Conservation (phyloP, 2,329 filamentous ascomycete species). For the Aureobasidium sp. region DNA sequence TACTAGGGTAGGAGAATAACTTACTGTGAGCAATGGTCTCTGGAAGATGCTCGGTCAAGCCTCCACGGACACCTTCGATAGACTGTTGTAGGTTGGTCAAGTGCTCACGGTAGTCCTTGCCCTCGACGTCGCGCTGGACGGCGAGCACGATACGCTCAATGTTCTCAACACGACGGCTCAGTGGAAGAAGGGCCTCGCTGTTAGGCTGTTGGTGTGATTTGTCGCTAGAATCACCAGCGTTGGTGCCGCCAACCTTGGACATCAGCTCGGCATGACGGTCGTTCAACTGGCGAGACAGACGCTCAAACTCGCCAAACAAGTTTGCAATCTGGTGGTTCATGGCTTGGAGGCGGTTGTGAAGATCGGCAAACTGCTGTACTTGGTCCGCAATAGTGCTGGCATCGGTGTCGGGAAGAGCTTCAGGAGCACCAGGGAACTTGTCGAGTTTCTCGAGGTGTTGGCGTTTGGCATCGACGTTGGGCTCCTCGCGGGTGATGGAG, state of each 20-base stretch:
- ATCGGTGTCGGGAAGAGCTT: slow-evolving; percentile 28
- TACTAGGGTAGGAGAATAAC: slow-evolving; percentile 18
- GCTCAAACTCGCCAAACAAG: slow-evolving; percentile 50
- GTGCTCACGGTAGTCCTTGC: slow-evolving; percentile 48
- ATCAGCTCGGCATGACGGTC: slow-evolving; percentile 48
- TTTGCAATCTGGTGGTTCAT: slow-evolving; percentile 59
- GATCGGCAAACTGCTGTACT: slow-evolving; percentile 64
- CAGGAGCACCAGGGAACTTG: slow-evolving; percentile 35
- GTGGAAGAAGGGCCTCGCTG: slow-evolving; percentile 14
- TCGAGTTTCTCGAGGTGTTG: slow-evolving; percentile 20
- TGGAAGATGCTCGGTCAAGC: slow-evolving; percentile 43
- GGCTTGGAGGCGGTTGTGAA: slow-evolving; percentile 73
- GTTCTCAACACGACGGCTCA: slow-evolving; percentile 40
- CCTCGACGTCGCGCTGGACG: slow-evolving; percentile 46
- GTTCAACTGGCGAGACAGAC: slow-evolving; percentile 44
- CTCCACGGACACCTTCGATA: slow-evolving; percentile 45
- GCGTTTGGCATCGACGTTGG: slow-evolving; percentile 24
- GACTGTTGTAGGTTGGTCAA: slow-evolving; percentile 46
- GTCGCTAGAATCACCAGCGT: background rate
- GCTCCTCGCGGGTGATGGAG: slow-evolving; percentile 22
- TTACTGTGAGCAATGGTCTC: slow-evolving; percentile 41
- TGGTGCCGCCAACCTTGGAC: slow-evolving; percentile 1
- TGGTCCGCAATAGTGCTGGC: slow-evolving; percentile 33
- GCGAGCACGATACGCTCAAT: slow-evolving; percentile 44
- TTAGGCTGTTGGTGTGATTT: background rate